phyloP scores from a whole-genome alignment of 2,329 filamentous ascomycete genomes.

The Scedosporium dehoogii region DNA sequence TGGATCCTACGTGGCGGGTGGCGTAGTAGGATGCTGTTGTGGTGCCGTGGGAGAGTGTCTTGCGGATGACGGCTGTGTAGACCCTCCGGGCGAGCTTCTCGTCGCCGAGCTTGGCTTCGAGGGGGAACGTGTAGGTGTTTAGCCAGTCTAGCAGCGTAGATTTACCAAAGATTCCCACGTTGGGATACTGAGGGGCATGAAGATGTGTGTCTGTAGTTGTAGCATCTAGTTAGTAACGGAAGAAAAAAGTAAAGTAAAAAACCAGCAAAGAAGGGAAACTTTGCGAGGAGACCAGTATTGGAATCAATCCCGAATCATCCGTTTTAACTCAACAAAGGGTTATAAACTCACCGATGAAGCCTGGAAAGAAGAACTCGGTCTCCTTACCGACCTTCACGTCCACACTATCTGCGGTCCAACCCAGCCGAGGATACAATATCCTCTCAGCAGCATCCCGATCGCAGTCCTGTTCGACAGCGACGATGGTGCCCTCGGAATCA shows the following conservation, averaged over 20 bases:
- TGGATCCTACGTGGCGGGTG: slow-evolving; percentile 75
- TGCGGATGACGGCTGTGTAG: slow-evolving; percentile 68
- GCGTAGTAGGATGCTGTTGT: slow-evolving; percentile 94
- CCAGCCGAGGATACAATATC: slow-evolving; percentile 28
- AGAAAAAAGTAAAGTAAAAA: neutral
- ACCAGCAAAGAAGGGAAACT: neutral
- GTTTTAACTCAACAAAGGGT: neutral
- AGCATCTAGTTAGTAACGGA: slow-evolving; percentile 12
- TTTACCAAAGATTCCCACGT: slow-evolving; percentile 87
- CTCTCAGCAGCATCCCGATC: slow-evolving; percentile 20
- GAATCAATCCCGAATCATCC: too few relatives aligned
- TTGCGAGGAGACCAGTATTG: too few relatives aligned
- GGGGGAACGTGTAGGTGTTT: slow-evolving; percentile 86
- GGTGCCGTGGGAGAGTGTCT: slow-evolving; percentile 81
- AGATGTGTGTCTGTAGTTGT: slow-evolving; percentile 73
- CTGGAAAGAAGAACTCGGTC: slow-evolving; percentile 71
- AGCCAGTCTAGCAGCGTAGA: slow-evolving; percentile 91
- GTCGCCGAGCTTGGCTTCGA: slow-evolving; percentile 67
- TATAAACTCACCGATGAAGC: slow-evolving; percentile 56
- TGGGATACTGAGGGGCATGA: slow-evolving; percentile 91
- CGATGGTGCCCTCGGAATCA: slow-evolving; percentile 38
- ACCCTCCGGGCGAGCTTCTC: slow-evolving; percentile 54
- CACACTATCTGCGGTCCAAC: slow-evolving; percentile 32
- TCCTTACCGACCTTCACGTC: slow-evolving; percentile 25
- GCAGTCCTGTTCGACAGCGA: slow-evolving; percentile 31